These are phyloP conservation scores for Drosera capensis DNA, from an alignment of 148 eudicot species.

Conservation along the genomic window DNA sequence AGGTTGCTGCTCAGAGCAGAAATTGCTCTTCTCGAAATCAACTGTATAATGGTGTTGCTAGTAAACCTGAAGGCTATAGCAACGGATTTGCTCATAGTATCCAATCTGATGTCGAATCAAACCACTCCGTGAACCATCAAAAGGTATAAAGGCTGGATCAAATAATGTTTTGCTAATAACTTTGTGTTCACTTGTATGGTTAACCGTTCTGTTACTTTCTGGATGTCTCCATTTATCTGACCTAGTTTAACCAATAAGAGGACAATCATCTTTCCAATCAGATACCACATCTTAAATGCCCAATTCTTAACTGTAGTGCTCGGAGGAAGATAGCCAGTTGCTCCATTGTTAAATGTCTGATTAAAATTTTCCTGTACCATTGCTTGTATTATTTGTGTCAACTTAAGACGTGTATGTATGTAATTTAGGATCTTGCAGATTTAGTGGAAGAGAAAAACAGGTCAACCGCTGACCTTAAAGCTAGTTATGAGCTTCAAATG, in stretches of 20 bases:
- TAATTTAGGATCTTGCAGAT: slow-evolving; percentile 87
- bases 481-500: slow-evolving; percentile 47
- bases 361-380: background rate
- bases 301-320: too few species aligned
- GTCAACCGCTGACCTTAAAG: slow-evolving; percentile 41
- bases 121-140: slow-evolving; percentile 19
- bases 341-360: too few species aligned
- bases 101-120: slow-evolving; percentile 21
- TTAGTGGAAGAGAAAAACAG: slow-evolving; percentile 62
- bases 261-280: too few species aligned
- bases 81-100: slow-evolving; percentile 37
- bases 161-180: too few species aligned
- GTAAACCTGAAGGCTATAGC: slow-evolving; percentile 50
- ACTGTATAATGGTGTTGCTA: slow-evolving; percentile 23
- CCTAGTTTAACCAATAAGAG: too few species aligned
- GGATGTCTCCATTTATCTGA: too few species aligned
- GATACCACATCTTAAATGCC: too few species aligned
- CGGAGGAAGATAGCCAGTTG: too few species aligned
- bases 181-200: too few species aligned
- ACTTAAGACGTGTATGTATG: slow-evolving; percentile 31
- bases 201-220: too few species aligned
- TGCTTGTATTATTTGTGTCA: slow-evolving; percentile 7
- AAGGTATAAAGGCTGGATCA: too few species aligned
- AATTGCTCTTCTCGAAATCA: slow-evolving; percentile 40
- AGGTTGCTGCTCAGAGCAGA: slow-evolving; percentile 17